Evolutionary conservation across 495 filamentous ascomycete genomes (phyloP).

Genomic region (Tuber microsphaerosporum): DNA sequence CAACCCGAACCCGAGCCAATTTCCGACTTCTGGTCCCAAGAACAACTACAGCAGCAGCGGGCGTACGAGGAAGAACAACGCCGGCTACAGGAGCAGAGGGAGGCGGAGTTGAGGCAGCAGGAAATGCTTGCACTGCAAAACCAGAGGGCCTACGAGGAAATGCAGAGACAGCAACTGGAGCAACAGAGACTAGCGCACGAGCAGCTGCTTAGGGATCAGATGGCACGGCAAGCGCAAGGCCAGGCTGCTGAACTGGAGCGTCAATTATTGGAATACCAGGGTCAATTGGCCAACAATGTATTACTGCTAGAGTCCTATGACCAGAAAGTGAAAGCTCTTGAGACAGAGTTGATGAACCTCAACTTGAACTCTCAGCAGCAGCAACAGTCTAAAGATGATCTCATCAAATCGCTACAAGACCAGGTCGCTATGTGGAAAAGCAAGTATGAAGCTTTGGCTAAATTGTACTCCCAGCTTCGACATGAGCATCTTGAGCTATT

Average conservation of each 20-base stretch:
- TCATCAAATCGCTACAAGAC: slow-evolving; percentile 74
- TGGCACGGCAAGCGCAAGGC: slow-evolving; percentile 84
- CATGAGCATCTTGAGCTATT: slow-evolving; percentile 91
- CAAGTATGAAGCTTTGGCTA: slow-evolving; percentile 93
- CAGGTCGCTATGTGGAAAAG: slow-evolving; percentile 77
- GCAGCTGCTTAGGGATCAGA: slow-evolving; percentile 77
- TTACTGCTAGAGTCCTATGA: slow-evolving; percentile 96
- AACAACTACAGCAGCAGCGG: slow-evolving; percentile 79
- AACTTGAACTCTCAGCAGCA: slow-evolving; percentile 80
- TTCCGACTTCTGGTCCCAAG: slow-evolving; percentile 94
- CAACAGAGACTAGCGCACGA: slow-evolving; percentile 87
- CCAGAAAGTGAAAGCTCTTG: slow-evolving; percentile 75
- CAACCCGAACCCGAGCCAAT: slow-evolving; percentile 84
- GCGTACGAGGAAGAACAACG: slow-evolving; percentile 91
- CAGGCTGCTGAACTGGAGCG: slow-evolving; percentile 87
- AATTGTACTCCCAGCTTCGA: slow-evolving; percentile 91
- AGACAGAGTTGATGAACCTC: slow-evolving; percentile 75
- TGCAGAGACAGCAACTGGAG: slow-evolving; percentile 78
- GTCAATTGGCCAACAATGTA: slow-evolving; percentile 94
- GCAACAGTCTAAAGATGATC: slow-evolving; percentile 80
- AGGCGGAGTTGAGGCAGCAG: slow-evolving; percentile 59
- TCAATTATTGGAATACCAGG: slow-evolving; percentile 86
- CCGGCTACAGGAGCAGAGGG: slow-evolving; percentile 73
- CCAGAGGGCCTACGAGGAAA: slow-evolving; percentile 89
- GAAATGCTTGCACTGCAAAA: slow-evolving; percentile 60